Conservation (phyloP, 768 basidiomycete genomes). For the Calocybe gangraenosa region DNA sequence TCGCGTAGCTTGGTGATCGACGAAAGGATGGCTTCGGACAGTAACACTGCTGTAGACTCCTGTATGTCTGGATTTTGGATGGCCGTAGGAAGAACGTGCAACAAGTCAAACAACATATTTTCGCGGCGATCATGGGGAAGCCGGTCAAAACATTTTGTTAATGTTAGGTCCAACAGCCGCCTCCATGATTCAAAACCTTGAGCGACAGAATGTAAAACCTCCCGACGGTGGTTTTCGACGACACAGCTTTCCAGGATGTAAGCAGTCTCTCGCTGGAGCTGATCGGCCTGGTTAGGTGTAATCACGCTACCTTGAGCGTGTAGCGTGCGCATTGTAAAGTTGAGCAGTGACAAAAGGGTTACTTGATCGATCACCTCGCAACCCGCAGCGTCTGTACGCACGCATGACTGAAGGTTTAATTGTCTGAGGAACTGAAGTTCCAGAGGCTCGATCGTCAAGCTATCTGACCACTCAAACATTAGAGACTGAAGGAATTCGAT, state of each 20-base stretch:
- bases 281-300: slow-evolving; percentile 58
- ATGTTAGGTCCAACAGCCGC: slow-evolving; percentile 74
- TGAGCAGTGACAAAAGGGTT: slow-evolving; percentile 68
- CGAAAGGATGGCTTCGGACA: slow-evolving; percentile 80
- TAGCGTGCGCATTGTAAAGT: slow-evolving; percentile 52
- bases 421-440: slow-evolving; percentile 62
- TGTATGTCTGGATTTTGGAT: slow-evolving; percentile 63
- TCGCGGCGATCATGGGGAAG: slow-evolving; percentile 81
- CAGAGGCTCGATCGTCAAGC: slow-evolving; percentile 50
- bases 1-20: slow-evolving; percentile 87
- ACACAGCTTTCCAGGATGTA: slow-evolving; percentile 84
- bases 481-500: slow-evolving; percentile 87
- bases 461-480: slow-evolving; percentile 86
- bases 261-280: slow-evolving; percentile 60
- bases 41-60: slow-evolving; percentile 71
- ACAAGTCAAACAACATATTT: slow-evolving; percentile 84
- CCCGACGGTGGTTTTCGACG: slow-evolving; percentile 83
- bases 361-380: slow-evolving; percentile 81
- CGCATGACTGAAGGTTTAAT: slow-evolving; percentile 67
- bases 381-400: slow-evolving; percentile 62
- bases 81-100: slow-evolving; percentile 73
- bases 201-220: slow-evolving; percentile 67
- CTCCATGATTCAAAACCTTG: slow-evolving; percentile 83
- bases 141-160: slow-evolving; percentile 83
- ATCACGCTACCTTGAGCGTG: slow-evolving; percentile 67